Evolutionary conservation across 176 grass and related monocot genomes (phyloP).

Genomic region (Juncus inflexus): DNA sequence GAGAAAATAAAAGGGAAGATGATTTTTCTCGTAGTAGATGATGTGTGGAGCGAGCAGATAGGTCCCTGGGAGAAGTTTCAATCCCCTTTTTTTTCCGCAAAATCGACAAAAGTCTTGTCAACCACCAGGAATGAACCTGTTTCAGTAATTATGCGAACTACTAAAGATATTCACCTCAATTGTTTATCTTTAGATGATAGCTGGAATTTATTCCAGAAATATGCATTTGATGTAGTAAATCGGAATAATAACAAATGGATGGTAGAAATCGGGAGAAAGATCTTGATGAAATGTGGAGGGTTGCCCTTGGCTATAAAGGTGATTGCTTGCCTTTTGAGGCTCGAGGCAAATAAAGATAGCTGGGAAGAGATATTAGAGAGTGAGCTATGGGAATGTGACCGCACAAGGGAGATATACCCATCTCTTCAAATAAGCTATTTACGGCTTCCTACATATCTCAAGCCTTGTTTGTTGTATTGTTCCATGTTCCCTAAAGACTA

Average conservation of each 20-base stretch:
- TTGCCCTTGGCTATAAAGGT: too few species aligned
- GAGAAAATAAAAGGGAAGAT: background rate
- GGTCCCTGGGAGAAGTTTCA: too few species aligned
- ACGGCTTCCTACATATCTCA: conserved; percentile 43
- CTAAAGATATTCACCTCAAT: background rate
- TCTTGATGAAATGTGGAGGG: too few species aligned
- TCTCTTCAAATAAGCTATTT: conserved; percentile 33
- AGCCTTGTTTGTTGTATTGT: conserved; percentile 37
- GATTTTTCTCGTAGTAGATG: too few species aligned
- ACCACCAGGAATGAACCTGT: background rate
- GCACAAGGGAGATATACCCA: conserved; percentile 25
- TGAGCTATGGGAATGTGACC: conserved; percentile 19
- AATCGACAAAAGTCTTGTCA: too few species aligned
- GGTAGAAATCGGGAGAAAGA: too few species aligned
- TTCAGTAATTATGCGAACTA: background rate
- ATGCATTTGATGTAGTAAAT: too few species aligned
- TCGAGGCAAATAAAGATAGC: too few species aligned
- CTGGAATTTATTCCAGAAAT: background rate
- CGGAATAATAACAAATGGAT: too few species aligned
- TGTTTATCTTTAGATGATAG: background rate
- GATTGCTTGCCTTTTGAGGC: conserved; percentile 3
- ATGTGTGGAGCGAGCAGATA: too few species aligned
- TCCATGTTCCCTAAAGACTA: conserved; percentile 13
- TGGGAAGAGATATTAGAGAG: too few species aligned
- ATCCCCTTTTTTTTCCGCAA: too few species aligned